phyloP scores from a whole-genome alignment of 139 green algal species.

The Marvania coccoides region DNA sequence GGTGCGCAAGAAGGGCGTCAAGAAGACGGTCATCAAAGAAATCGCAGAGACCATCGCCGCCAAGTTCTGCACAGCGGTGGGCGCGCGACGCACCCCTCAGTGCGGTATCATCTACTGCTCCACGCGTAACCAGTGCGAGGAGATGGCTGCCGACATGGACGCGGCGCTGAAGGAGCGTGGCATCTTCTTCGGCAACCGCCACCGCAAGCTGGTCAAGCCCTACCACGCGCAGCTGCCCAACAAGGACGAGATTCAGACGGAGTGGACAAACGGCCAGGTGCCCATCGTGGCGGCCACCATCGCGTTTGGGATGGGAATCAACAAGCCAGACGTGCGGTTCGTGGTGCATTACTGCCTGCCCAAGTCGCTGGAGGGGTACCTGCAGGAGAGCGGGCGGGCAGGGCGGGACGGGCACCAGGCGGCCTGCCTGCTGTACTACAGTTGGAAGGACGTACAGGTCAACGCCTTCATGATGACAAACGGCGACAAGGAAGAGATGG shows the following conservation, averaged over 20 bases:
- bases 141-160: conserved; percentile 59
- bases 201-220: conserved; percentile 22
- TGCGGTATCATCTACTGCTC: conserved; percentile 95
- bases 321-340: conserved; percentile 75
- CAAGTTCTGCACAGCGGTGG: conserved; percentile 23
- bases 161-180: conserved; percentile 8
- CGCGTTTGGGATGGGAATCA: conserved; percentile 88
- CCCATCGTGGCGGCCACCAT: conserved; percentile 83
- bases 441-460: conserved; percentile 41
- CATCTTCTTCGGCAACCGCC: not conserved
- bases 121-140: conserved; percentile 68
- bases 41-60: conserved; percentile 43
- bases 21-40: conserved; percentile 34
- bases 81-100: conserved; percentile 15
- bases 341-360: conserved; percentile 86
- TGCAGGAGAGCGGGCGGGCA: conserved; percentile 74
- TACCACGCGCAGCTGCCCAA: conserved; percentile 77
- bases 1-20: conserved; percentile 72
- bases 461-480: conserved; percentile 11
- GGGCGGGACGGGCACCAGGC: conserved; percentile 66
- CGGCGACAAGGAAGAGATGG: not conserved
- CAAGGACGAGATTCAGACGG: conserved; percentile 58
- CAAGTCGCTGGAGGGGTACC: conserved; percentile 87
- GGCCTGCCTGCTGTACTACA: conserved; percentile 74
- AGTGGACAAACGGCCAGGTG: conserved; percentile 68